phyloP scores from a whole-genome alignment of 1,284 basidiomycete species.

The Puccinia polysora region DNA sequence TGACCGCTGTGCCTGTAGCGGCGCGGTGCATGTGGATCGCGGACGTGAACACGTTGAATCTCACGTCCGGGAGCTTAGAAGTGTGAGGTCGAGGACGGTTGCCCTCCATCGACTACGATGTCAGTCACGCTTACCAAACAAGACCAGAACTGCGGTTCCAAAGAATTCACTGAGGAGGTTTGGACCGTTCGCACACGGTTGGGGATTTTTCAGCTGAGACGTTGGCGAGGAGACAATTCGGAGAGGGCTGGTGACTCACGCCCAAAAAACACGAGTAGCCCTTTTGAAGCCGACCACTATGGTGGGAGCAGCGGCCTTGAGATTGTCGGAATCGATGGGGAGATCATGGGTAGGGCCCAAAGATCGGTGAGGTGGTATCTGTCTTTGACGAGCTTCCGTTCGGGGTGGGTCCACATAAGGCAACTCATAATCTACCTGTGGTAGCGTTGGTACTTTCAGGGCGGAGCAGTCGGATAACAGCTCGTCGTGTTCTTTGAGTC shows the following conservation, averaged over 20 bases:
- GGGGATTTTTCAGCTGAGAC: not conserved
- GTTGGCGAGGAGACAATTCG: not conserved
- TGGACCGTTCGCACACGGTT: not conserved
- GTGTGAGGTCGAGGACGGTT: too few relatives aligned
- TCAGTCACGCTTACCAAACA: conserved; percentile 24
- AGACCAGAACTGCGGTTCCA: conserved; percentile 33
- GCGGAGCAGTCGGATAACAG: not conserved
- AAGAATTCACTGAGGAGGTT: conserved; percentile 31
- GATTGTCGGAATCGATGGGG: not conserved
- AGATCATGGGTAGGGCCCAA: not conserved
- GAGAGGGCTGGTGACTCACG: conserved; percentile 9
- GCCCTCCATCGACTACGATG: too few relatives aligned
- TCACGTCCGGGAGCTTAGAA: not conserved
- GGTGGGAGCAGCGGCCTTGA: not conserved
- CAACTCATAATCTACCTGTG: conserved; percentile 27
- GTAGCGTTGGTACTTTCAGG: not conserved
- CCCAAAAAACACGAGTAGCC: conserved; percentile 35
- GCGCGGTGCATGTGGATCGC: not conserved
- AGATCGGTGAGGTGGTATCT: not conserved
- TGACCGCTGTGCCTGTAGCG: conserved; percentile 34
- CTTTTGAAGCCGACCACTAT: conserved; percentile 36
- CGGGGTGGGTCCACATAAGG: conserved; percentile 2
- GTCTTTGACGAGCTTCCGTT: conserved; percentile 2
- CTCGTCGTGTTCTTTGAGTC: not conserved
- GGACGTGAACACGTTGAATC: too few relatives aligned